Percentiles rank a stretch among this genome's conserved stretches.
These are phyloP conservation scores for Polygonum aviculare DNA, from an alignment of 148 eudicot genomes.

Conservation along the genomic window DNA sequence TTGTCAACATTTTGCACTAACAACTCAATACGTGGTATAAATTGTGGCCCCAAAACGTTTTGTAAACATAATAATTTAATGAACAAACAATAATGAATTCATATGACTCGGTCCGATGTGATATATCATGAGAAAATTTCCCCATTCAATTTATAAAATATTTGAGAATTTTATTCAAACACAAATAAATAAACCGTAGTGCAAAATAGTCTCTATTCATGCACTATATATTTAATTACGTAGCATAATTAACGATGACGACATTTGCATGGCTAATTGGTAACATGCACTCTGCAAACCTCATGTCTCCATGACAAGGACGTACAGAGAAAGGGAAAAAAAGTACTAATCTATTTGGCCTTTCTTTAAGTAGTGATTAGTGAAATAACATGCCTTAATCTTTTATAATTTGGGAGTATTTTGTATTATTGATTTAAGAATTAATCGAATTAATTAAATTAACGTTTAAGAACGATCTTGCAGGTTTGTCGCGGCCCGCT, in stretches of 20 bases:
- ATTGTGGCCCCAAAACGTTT: neutral
- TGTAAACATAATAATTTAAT: neutral
- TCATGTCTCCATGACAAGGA: neutral
- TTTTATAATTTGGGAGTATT: neutral
- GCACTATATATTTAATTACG: neutral
- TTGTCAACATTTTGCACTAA: neutral
- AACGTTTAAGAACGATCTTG: constrained; percentile 8
- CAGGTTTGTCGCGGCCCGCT: constrained; percentile 12
- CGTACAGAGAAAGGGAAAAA: neutral
- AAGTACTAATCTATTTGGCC: neutral
- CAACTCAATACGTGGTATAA: neutral
- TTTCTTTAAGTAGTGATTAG: neutral
- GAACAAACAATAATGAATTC: neutral
- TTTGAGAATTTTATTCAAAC: neutral
- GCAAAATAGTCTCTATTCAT: neutral
- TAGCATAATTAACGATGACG: neutral
- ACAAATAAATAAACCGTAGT: neutral
- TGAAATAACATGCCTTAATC: neutral
- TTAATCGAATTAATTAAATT: neutral
- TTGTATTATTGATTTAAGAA: neutral
- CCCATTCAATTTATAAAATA: neutral
- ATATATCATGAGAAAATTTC: neutral
- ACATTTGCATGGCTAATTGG: neutral
- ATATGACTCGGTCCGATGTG: neutral
- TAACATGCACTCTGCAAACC: neutral